Evolutionary conservation across 495 filamentous ascomycete genomes (phyloP).

Genomic region (Stereocaulon alpinum): DNA sequence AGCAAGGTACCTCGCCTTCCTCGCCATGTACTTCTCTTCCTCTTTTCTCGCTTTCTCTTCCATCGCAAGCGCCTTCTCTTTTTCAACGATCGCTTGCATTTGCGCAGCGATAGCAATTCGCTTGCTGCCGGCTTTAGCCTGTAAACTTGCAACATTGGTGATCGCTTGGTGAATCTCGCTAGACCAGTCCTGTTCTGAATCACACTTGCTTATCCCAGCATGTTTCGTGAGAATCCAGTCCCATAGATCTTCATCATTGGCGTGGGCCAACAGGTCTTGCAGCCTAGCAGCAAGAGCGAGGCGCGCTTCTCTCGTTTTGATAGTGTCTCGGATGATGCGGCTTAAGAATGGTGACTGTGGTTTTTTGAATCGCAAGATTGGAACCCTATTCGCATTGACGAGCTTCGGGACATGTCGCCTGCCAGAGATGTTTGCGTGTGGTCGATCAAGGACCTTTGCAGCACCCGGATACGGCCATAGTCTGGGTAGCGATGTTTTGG

Average conservation of each 20-base stretch:
- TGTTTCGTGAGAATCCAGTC: slow-evolving; percentile 31
- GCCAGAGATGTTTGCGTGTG: slow-evolving; percentile 36
- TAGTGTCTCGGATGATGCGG: slow-evolving; percentile 44
- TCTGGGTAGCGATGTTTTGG: neutral
- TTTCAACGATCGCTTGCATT: slow-evolving; percentile 34
- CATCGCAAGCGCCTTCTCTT: slow-evolving; percentile 23
- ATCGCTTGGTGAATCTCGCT: slow-evolving; percentile 15
- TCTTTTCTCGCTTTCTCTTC: slow-evolving; percentile 12
- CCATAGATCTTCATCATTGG: slow-evolving; percentile 49
- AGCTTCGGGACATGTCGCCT: slow-evolving; percentile 51
- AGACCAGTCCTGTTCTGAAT: slow-evolving; percentile 12
- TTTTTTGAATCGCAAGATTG: slow-evolving; percentile 61
- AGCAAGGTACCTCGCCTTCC: slow-evolving; percentile 10
- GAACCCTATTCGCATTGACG: slow-evolving; percentile 47
- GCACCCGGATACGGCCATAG: slow-evolving; percentile 30
- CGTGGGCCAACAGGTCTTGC: slow-evolving; percentile 29
- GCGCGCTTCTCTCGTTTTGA: slow-evolving; percentile 30
- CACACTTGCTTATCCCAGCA: slow-evolving; percentile 1
- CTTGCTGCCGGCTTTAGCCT: slow-evolving; percentile 38
- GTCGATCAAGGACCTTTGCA: slow-evolving; percentile 33
- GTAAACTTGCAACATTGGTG: neutral
- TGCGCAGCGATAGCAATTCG: slow-evolving; percentile 44
- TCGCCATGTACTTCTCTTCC: slow-evolving; percentile 11
- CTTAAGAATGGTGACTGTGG: slow-evolving; percentile 52
- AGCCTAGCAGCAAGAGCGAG: slow-evolving; percentile 28